Percentiles rank a stretch among this genome's conserved stretches.
Evolutionary conservation across 2,329 filamentous ascomycete genomes (phyloP).

Genomic region (Fusarium azukiicola): DNA sequence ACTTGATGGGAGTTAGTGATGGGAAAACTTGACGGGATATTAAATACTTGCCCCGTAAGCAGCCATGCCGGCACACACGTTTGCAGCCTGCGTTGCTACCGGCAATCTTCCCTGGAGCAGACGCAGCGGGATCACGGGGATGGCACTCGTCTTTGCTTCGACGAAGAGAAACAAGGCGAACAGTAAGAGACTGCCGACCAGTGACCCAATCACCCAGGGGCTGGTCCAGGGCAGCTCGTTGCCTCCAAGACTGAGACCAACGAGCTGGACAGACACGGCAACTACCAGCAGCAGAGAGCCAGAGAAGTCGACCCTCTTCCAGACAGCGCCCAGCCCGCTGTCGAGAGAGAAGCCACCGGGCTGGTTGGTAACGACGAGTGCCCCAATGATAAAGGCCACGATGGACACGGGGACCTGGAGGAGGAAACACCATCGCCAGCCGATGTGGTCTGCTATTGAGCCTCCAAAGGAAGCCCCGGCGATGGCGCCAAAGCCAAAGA

Average conservation of each 20-base stretch:
- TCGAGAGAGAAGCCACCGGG: constrained; percentile 54
- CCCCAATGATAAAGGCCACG: constrained; percentile 75
- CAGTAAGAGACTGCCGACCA: constrained; percentile 68
- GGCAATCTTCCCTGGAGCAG: constrained; percentile 78
- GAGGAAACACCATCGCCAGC: constrained; percentile 85
- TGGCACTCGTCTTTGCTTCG: constrained; percentile 72
- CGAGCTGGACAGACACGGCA: constrained; percentile 78
- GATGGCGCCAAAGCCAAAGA: constrained; percentile 81
- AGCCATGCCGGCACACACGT: constrained; percentile 79
- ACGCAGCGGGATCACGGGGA: constrained; percentile 76
- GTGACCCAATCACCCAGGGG: constrained; percentile 68
- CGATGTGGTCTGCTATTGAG: constrained; percentile 80
- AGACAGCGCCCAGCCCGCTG: constrained; percentile 63
- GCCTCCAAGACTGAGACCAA: constrained; percentile 77
- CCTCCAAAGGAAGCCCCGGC: constrained; percentile 83
- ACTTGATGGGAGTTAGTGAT: constrained; percentile 59
- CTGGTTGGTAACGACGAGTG: constrained; percentile 73
- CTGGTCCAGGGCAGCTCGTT: constrained; percentile 76
- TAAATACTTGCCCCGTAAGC: constrained; percentile 78
- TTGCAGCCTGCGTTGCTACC: constrained; percentile 76
- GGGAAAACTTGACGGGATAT: neutral
- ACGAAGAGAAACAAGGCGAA: constrained; percentile 69
- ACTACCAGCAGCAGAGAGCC: constrained; percentile 78
- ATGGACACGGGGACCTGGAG: constrained; percentile 80
- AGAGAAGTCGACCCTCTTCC: constrained; percentile 78